Base-by-base conservation (phyloP, 306 rosid species). In the Cucurbita ficifolia region DNA sequence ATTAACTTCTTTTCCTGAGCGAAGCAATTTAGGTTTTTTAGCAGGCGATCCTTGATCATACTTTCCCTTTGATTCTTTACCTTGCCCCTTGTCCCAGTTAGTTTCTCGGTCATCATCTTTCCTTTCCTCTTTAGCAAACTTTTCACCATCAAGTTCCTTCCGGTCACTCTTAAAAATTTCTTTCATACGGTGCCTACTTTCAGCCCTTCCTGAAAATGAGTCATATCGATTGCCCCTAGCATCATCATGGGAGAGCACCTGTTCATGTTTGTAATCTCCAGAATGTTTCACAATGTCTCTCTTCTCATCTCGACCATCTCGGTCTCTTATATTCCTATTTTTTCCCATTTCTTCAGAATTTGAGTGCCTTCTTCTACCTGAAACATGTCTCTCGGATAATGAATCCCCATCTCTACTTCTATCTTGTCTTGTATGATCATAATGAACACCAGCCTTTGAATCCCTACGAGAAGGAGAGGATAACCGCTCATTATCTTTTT, bases 391-490 rank as follows among this genome's bases (percentile, higher is more conserved):
- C 48, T 85, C 92, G 79, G 77, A 86, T 29, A 81, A 78, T 74
- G 83, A 76, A 81, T 81, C 91, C 60, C 74, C 78, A 54, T 90
- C 96, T 81, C 82, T 86, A 87, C 70, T 86, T 81, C 80, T 80
- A 42, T 86, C 90, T 72, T 82, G 83, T 78, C 87, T 83, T 39
- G 14, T 33, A 82, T 75, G 74, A 74, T 86, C 88, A 76, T 51
- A 76, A 64, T 69, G 73, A 75, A 75, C 17, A 29, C 75, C 69
- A 61, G 84, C 89, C 78, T 85, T 90, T n/a, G 90, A 75, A 59
- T 87, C 97, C 63, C 83, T 83, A 70, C 70, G 79, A 77, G 82
- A 80, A 56, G 81, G 92, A 81, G 92, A 82, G 69, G 86, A 76
- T 50, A 57, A 35, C 84, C 80, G 86, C 55, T 82, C 90, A 77